These are phyloP conservation scores for Nymphaea thermarum DNA, from an alignment of 164 flowering plant genomes.

Conservation along the genomic window DNA sequence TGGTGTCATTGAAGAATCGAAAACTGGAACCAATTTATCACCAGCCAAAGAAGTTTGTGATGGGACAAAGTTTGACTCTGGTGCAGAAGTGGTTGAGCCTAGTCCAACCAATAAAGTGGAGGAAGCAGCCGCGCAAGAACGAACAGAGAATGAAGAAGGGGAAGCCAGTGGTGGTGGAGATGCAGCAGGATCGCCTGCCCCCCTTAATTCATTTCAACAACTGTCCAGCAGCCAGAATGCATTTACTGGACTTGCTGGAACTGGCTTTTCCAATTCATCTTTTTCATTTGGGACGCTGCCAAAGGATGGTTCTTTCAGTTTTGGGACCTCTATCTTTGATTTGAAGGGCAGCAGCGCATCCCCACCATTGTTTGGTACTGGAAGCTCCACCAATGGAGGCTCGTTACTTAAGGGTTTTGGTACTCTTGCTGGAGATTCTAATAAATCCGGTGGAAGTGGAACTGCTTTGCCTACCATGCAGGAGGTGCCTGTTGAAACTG, in stretches of 20 bases:
- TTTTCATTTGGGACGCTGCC: constrained; percentile 61
- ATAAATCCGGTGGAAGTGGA: constrained; percentile 31
- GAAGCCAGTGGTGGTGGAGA: constrained; percentile 8
- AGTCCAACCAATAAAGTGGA: constrained; percentile 4
- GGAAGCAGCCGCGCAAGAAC: constrained; percentile 9
- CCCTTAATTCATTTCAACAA: constrained; percentile 66
- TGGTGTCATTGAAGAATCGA: too few species aligned
- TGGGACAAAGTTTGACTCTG: too few species aligned
- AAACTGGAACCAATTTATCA: too few species aligned
- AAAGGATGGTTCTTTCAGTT: constrained; percentile 28
- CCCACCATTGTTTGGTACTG: constrained; percentile 25
- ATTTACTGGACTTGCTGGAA: constrained; percentile 79
- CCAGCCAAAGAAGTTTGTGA: too few species aligned
- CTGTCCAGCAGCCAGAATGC: constrained; percentile 87
- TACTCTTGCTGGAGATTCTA: constrained; percentile 20
- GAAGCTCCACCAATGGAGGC: constrained; percentile 41
- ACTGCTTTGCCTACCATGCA: constrained; percentile 37
- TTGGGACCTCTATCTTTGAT: constrained; percentile 25
- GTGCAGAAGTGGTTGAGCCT: too few species aligned
- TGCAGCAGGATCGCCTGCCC: constrained; percentile 16
- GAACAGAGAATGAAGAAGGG: constrained; percentile 6
- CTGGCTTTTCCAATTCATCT: constrained; percentile 66
- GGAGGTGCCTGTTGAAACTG: constrained; percentile 79
- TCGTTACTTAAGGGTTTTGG: constrained; percentile 38
- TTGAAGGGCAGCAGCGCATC: constrained; percentile 26